Evolutionary conservation across 306 rosid genomes (phyloP), one percentile per base, ranked within the genome.

Genomic region (Arachis stenosperma): DNA sequence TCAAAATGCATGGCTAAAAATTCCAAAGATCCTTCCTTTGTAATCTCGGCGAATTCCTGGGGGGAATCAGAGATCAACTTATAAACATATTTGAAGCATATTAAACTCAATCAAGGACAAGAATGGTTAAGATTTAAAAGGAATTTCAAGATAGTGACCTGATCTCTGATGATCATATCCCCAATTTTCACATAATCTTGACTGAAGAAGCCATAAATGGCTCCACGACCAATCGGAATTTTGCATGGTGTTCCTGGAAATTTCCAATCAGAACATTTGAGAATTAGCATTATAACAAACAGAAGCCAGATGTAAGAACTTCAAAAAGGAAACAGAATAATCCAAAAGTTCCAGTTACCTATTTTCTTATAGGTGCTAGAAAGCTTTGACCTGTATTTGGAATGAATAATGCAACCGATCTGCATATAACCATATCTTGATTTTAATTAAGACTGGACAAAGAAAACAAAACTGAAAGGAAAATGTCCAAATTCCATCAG

Each of bases 351-450:
- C 79, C 88, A 37, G 7, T 64, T 81, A 84, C 88, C 90, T 61
- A 81, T 83, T 60, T 79, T 86, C 56, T n/a, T 52, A 52, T 78
- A 79, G 71, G 88, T 75, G 66, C 81, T 77, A 37, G 90, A 86
- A 8, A 81, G 70, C 51, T 64, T 77, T n/a, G 89, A 73, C 79
- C 85, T 86, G 75, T 84, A 89, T 75, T 81, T 89, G 7, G 91
- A 89, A 81, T 89, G 94, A 41, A 85, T 69, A 68, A 83, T 85
- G 78, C 94, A 89, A 83, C 88, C 84, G 79, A 89, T 61, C 94
- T 89, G 89, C 89, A 86, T 1, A 53, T n/a, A 79, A 17, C n/a
- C 54, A 68, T 33, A 42, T 30, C 66, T 70, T 77, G 69, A 41
- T 72, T 65, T 72, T 33, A 12, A 65, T 40, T 63, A 53, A 65